Base-by-base conservation (phyloP, 1,139 yeast species). In the Kodamaea ohmeri region DNA sequence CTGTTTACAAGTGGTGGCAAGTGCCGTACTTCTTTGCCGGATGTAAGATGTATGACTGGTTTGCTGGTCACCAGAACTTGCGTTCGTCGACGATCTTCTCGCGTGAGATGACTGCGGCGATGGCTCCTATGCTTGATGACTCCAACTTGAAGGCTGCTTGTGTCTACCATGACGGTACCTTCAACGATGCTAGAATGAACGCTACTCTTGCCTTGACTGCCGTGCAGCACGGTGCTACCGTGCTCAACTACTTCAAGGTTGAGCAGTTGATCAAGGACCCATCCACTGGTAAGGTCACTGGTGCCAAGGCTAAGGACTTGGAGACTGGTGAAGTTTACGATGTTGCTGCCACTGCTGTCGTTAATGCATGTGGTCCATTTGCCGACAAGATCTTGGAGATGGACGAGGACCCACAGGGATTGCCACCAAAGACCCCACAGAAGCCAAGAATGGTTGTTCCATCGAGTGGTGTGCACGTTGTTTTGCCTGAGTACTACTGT, bases 1-100 rank as follows among this genome's bases (percentile, higher is more conserved):
- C 97, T 16, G 90, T 89, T 45, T 90, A 90, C 72, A 82, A 80
- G 57, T 87, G 89, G 80, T 90, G 97, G 97, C 95, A 89, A 68
- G 78, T 88, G 43, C 97, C 97, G 37, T 90, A 90, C 69, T 89
- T 85, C 69, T 90, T 86, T 69, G 81, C 78, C 35, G 97, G 97
- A 45, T 86, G 94, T 58, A 86, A 89, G 65, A 74, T 85, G 78
- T 90, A 90, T 68, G 97, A 90, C 63, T 69, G 92, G 68, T 83
- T 90, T 58, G 97, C 97, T 27, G 97, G 97, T 36, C 70, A 74
- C 48, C 94, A 88, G 61, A 88, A 88, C 67, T 73, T 90, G 63
- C 80, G 88, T 58, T 71, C 79, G 44, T 83, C 95, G 25, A 89
- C 88, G 55, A 64, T 87, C 46, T 72, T 89, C 58, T 74, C 88